Percentiles rank a stretch among this genome's conserved stretches.
These are phyloP conservation scores for Leishmania aethiopica DNA, from an alignment of 208 protist genomes.

Conservation along the genomic window DNA sequence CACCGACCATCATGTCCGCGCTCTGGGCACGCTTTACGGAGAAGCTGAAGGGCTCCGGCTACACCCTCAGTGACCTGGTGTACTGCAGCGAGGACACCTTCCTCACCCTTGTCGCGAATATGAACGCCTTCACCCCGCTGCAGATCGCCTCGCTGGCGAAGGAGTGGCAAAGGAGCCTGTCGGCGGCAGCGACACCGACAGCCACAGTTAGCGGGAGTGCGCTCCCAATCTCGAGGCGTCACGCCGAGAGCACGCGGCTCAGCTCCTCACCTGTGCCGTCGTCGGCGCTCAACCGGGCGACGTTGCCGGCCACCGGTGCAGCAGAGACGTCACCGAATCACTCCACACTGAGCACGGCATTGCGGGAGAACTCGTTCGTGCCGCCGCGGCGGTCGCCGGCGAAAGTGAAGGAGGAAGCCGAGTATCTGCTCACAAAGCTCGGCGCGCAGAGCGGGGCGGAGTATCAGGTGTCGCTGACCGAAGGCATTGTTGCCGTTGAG, in stretches of 20 bases:
- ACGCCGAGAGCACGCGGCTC: neutral
- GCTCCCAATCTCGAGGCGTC: neutral
- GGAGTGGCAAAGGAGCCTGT: constrained; percentile 41
- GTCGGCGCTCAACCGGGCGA: neutral
- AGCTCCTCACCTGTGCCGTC: neutral
- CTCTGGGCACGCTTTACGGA: constrained; percentile 55
- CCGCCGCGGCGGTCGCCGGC: constrained; percentile 27
- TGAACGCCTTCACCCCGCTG: constrained; percentile 55
- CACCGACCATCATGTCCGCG: constrained; percentile 34
- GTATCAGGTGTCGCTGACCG: constrained; percentile 29
- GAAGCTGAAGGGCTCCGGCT: constrained; percentile 55
- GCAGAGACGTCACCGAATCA: constrained; percentile 12
- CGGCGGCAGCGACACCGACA: neutral
- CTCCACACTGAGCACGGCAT: constrained; percentile 18
- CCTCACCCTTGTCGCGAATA: constrained; percentile 55
- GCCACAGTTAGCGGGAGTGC: neutral
- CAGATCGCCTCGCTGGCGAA: constrained; percentile 47
- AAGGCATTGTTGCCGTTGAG: constrained; percentile 38
- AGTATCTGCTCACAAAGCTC: constrained; percentile 38
- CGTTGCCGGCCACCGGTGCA: neutral
- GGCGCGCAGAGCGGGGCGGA: constrained; percentile 30
- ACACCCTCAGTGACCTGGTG: constrained; percentile 57
- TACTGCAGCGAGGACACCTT: constrained; percentile 74
- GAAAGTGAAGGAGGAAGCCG: constrained; percentile 36
- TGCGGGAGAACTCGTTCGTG: constrained; percentile 27